Evolutionary conservation across 768 basidiomycete species (phyloP).

Genomic region (Russula brevipes): DNA sequence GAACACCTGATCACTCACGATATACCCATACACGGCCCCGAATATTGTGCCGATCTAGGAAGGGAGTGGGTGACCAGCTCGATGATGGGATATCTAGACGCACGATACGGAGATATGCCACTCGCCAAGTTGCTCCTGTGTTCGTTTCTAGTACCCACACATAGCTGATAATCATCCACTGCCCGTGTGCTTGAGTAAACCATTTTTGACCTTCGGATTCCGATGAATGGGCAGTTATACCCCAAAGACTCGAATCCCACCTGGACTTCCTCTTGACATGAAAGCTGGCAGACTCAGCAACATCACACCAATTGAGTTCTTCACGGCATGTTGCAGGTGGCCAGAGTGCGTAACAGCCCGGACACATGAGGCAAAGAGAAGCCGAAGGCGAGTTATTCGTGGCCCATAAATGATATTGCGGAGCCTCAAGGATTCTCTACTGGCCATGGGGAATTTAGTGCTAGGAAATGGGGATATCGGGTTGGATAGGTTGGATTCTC

Average conservation of each 20-base stretch:
- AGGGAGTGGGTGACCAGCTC: neutral
- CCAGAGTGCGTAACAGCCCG: constrained; percentile 36
- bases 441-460: neutral
- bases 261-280: constrained; percentile 33
- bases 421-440: constrained; percentile 28
- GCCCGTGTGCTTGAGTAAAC: constrained; percentile 38
- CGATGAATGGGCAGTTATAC: neutral
- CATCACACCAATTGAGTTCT: constrained; percentile 43
- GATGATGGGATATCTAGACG: constrained; percentile 9
- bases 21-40: constrained; percentile 33
- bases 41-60: constrained; percentile 32
- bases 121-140: constrained; percentile 48
- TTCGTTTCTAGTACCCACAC: constrained; percentile 50
- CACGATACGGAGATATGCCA: constrained; percentile 43
- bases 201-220: constrained; percentile 33
- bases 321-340: constrained; percentile 43
- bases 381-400: constrained; percentile 30
- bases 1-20: constrained; percentile 29
- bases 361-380: constrained; percentile 33
- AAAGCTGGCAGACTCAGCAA: constrained; percentile 42
- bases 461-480: neutral
- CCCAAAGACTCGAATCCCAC: constrained; percentile 26
- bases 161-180: constrained; percentile 49
- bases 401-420: constrained; percentile 25
- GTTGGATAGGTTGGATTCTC: neutral